phyloP scores from a whole-genome alignment of 345 rosid genomes.

The Corchorus capsularis region DNA sequence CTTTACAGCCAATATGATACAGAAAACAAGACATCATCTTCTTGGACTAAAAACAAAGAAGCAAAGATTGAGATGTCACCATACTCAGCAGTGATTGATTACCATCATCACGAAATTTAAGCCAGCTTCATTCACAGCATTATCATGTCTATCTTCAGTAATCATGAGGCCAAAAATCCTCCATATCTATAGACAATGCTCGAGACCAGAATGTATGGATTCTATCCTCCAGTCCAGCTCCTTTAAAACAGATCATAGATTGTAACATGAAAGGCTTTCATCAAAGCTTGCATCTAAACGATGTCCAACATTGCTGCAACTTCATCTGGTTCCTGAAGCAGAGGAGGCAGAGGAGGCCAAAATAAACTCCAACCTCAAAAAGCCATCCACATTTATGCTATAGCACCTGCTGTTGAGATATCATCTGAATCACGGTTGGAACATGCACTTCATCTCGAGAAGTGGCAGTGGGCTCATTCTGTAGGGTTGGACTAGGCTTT shows the following conservation, averaged over 20 bases:
- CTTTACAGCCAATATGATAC: neutral
- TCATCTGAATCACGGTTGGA: neutral
- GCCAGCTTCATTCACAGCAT: neutral
- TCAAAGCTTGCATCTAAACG: neutral
- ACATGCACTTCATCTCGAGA: neutral
- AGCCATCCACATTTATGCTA: slow-evolving; percentile 1
- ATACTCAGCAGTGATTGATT: neutral
- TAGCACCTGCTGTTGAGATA: neutral
- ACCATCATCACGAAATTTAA: neutral
- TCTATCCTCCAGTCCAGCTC: neutral
- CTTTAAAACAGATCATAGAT: neutral
- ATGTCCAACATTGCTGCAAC: neutral
- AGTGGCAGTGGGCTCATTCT: neutral
- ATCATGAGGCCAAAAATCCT: neutral
- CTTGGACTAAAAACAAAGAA: neutral
- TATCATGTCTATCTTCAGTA: neutral
- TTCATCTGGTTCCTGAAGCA: neutral
- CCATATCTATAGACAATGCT: neutral
- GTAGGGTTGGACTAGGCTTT: neutral
- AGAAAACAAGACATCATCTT: neutral
- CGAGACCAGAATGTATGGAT: neutral
- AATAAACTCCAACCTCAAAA: neutral
- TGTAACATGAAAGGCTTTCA: neutral
- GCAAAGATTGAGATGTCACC: neutral
- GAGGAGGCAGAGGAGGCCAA: neutral